Evolutionary conservation across 2,329 filamentous ascomycete species (phyloP).

Genomic region (Ampelomyces quisqualis): DNA sequence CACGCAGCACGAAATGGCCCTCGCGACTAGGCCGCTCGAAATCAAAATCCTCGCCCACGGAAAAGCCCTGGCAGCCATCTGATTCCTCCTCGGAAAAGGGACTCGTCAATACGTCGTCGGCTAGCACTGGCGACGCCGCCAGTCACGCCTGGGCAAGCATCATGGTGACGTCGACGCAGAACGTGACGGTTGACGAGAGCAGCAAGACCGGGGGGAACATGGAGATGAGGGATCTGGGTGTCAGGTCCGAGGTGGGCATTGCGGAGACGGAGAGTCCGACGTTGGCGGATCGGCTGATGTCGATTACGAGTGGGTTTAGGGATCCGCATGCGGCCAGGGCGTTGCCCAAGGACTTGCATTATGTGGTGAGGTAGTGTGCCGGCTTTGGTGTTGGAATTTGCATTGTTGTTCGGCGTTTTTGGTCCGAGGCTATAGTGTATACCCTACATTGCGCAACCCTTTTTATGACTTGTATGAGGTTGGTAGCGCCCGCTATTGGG

Average conservation of each 20-base stretch:
- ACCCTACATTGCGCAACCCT: no score
- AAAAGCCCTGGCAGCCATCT: conserved; percentile 16
- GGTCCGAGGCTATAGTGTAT: no score
- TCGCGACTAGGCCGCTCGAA: conserved; percentile 13
- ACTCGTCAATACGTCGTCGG: conserved; percentile 20
- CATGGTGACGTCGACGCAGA: conserved; percentile 43
- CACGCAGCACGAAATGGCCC: conserved; percentile 15
- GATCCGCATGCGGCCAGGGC: conserved; percentile 21
- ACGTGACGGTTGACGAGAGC: conserved; percentile 35
- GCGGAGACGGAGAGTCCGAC: conserved; percentile 46
- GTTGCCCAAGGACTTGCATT: conserved; percentile 13
- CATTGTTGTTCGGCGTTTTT: no score
- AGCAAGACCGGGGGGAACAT: conserved; percentile 22
- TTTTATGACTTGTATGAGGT: no score
- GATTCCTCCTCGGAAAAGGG: conserved; percentile 38
- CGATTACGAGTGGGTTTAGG: conserved; percentile 35
- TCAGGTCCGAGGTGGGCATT: conserved; percentile 34
- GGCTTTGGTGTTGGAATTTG: no score
- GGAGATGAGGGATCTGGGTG: conserved; percentile 38
- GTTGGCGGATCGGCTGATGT: conserved; percentile 42
- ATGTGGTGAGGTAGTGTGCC: conserved; percentile 4
- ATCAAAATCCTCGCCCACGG: conserved; percentile 9
- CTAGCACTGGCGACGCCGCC: conserved; percentile 8
- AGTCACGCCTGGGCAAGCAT: conserved; percentile 40
- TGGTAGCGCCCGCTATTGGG: no score